Conservation (phyloP, 345 rosid genomes). For the Eucalyptus curtisii region DNA sequence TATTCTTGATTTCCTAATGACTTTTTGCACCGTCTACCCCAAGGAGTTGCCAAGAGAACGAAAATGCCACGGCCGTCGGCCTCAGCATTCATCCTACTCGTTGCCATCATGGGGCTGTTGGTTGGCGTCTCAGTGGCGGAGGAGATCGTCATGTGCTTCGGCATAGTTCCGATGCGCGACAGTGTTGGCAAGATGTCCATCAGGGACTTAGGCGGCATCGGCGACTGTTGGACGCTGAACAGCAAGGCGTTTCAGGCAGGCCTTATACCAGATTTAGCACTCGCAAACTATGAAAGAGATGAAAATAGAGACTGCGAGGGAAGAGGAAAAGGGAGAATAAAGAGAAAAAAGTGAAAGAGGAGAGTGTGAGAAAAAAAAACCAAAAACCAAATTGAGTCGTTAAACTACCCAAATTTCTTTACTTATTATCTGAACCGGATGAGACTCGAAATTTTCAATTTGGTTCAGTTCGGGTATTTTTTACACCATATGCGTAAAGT, state of each 20-base stretch:
- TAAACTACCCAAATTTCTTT: too few relatives aligned
- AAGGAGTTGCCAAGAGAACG: neutral
- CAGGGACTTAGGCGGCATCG: constrained; percentile 65
- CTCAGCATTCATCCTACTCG: neutral
- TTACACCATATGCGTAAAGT: neutral
- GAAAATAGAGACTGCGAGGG: too few relatives aligned
- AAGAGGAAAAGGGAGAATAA: too few relatives aligned
- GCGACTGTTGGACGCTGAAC: constrained; percentile 63
- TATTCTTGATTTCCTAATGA: too few relatives aligned
- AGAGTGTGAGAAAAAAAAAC: too few relatives aligned
- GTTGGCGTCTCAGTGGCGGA: constrained; percentile 4
- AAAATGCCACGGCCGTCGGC: neutral
- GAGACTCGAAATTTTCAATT: too few relatives aligned
- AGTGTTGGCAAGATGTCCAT: constrained; percentile 65
- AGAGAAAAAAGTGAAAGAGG: too few relatives aligned
- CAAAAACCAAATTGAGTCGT: too few relatives aligned
- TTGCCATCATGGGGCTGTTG: neutral
- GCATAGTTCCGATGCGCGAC: constrained; percentile 50
- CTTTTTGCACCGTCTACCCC: neutral
- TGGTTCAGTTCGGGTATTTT: too few relatives aligned
- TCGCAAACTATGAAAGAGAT: neutral
- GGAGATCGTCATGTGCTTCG: constrained; percentile 44
- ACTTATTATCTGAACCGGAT: too few relatives aligned
- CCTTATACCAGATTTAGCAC: constrained; percentile 65
- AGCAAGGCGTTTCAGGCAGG: constrained; percentile 65